A percentile compares a stretch with the other conserved stretches of the same genome.
These are phyloP conservation scores for Candida dubliniensis DNA, from an alignment of 1,139 yeast genomes.

Conservation along the genomic window DNA sequence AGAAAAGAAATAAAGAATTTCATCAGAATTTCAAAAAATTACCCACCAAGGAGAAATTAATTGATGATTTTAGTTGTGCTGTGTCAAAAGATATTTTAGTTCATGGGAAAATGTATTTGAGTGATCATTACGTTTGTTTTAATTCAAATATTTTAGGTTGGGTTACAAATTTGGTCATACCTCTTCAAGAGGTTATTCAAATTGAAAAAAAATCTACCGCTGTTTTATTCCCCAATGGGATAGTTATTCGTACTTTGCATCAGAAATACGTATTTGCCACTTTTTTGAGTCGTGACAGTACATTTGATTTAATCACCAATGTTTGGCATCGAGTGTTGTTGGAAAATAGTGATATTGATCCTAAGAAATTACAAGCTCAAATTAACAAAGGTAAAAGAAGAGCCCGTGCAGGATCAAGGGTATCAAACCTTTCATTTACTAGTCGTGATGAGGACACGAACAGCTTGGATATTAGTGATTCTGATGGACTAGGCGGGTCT, in stretches of 20 bases:
- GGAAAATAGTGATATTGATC: conserved; percentile 26
- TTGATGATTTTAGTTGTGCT: conserved; percentile 73
- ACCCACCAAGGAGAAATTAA: conserved; percentile 51
- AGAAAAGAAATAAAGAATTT: conserved; percentile 60
- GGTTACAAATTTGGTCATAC: conserved; percentile 66
- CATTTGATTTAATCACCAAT: conserved; percentile 59
- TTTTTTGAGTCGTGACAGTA: conserved; percentile 64
- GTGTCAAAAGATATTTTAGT: conserved; percentile 66
- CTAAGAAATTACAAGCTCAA: conserved; percentile 16
- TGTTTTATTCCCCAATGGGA: conserved; percentile 72
- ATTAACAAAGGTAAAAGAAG: conserved; percentile 15
- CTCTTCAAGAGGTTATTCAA: conserved; percentile 67
- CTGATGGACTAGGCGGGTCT: conserved; percentile 5
- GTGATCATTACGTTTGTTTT: conserved; percentile 61
- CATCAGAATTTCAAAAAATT: conserved; percentile 61
- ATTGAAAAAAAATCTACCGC: conserved; percentile 74
- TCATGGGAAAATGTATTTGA: conserved; percentile 69
- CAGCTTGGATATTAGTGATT: conserved; percentile 4
- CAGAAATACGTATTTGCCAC: conserved; percentile 74
- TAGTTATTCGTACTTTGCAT: conserved; percentile 67
- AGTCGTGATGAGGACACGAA: conserved; percentile 9
- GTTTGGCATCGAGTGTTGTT: conserved; percentile 56
- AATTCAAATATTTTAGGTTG: conserved; percentile 75
- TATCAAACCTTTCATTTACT: conserved; percentile 9
- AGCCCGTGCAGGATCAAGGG: conserved; percentile 12